phyloP scores from a whole-genome alignment of 2,329 filamentous ascomycete species.

The Lachnellula arida region DNA sequence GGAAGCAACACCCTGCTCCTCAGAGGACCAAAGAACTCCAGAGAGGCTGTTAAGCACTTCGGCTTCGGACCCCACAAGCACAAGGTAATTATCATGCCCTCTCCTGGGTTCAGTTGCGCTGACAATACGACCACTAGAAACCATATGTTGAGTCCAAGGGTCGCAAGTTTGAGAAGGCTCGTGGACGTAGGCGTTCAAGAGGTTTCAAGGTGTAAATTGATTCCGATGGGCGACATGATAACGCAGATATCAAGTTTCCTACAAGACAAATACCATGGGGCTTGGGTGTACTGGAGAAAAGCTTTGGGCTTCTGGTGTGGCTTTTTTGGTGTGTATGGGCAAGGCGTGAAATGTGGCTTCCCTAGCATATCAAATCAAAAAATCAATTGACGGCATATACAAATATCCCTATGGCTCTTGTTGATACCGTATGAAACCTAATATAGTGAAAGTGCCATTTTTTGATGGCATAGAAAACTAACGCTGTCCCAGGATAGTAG shows the following conservation, averaged over 20 bases:
- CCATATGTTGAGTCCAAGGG: conserved; percentile 97
- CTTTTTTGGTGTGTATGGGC: conserved; percentile 16
- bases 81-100: conserved; percentile 65
- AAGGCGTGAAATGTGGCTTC: conserved; percentile 12
- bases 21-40: conserved; percentile 95
- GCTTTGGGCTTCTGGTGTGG: conserved; percentile 3
- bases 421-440: no score
- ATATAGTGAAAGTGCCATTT: no score
- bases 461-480: no score
- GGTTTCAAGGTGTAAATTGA: conserved; percentile 97
- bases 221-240: conserved; percentile 15
- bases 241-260: conserved; percentile 19
- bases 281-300: conserved; percentile 6
- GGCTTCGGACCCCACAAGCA: conserved; percentile 95
- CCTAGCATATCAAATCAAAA: background rate
- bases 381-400: background rate
- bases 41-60: conserved; percentile 99
- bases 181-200: conserved; percentile 96
- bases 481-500: no score
- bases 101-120: background rate
- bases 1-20: conserved; percentile 96
- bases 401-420: background rate
- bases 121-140: conserved; percentile 60
- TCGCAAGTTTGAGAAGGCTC: conserved; percentile 98
- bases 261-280: background rate